phyloP scores from a whole-genome alignment of 257 asterid species.

The Nicotiana paniculata region DNA sequence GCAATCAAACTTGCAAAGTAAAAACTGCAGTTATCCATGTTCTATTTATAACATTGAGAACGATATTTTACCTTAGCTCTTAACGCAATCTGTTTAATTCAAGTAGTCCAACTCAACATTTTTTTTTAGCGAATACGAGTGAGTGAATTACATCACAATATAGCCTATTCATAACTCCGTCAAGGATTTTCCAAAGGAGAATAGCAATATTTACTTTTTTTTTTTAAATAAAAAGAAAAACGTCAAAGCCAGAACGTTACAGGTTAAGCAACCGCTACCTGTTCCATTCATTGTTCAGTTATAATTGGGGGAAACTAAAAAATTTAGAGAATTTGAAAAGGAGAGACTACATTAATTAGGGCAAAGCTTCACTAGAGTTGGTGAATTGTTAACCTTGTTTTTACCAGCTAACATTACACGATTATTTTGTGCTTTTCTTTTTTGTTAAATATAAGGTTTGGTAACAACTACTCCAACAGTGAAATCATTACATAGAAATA shows the following conservation, averaged over 20 bases:
- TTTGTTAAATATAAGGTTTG: not conserved
- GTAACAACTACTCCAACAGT: not conserved
- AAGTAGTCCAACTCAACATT: not conserved
- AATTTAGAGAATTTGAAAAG: not conserved
- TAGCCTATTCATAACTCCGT: no score
- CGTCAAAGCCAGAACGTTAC: no score
- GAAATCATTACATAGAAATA: not conserved
- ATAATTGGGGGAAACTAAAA: no score
- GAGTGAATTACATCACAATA: no score
- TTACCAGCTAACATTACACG: not conserved
- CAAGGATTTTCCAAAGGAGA: no score
- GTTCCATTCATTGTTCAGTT: no score
- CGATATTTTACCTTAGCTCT: not conserved
- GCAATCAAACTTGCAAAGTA: not conserved
- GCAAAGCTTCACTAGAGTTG: not conserved
- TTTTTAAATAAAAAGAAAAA: no score
- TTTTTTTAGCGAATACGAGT: not conserved
- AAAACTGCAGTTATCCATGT: not conserved
- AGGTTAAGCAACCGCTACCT: no score
- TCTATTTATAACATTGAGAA: not conserved
- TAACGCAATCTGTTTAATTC: not conserved
- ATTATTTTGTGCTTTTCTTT: not conserved
- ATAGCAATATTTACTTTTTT: no score
- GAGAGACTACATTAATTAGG: not conserved
- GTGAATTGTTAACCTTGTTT: not conserved